Evolutionary conservation across 1,139 yeast genomes (phyloP), one percentile per base, ranked within the genome.

Genomic region (Tardiomyces digboiensis): DNA sequence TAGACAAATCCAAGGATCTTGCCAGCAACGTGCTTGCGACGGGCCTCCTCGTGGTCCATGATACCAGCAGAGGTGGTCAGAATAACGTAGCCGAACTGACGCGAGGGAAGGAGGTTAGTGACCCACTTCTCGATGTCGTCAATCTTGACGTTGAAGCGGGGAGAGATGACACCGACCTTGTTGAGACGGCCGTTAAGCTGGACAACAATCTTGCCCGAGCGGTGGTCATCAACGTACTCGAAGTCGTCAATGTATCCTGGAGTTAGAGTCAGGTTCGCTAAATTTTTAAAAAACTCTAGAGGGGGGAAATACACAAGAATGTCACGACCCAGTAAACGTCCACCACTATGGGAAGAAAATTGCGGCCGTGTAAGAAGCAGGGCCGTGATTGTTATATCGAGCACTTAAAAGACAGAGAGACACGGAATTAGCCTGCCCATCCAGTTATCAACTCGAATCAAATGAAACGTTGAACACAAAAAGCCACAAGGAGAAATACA

Each of bases 1-100:
- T 89, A 89, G 56, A 89, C 96, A 72, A 85, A 89, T 65, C 97
- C 97, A 66, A 89, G 80, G 67, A 89, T 82, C 76, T 89, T 89
- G 72, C 97, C 97, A 61, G 97, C 87, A 62, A 89, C 97, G 74
- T 91, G 97, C 85, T 91, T 91, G 82, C 97, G 85, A 82, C 97
- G 88, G 62, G 98, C 98, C 78, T 91, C 98, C 77, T 91, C 98
- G 76, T 91, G 98, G 78, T 91, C 97, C 96, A 91, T 88, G 63
- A 91, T 91, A 75, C 98, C 98, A 63, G 97, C 96, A 63, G 98
- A 91, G 61, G 98, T 91, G 71, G 98, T 89, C 67, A 89, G 80
- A 70, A 89, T 84, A 66, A 89, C 89, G 75, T 75, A 88, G 76
- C 97, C 97, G 66, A 89, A 89, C 74, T 89, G 97, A 83, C 97